These are phyloP conservation scores for Cryptococcus sp. DNA, from an alignment of 1,284 basidiomycete genomes.

Conservation along the genomic window DNA sequence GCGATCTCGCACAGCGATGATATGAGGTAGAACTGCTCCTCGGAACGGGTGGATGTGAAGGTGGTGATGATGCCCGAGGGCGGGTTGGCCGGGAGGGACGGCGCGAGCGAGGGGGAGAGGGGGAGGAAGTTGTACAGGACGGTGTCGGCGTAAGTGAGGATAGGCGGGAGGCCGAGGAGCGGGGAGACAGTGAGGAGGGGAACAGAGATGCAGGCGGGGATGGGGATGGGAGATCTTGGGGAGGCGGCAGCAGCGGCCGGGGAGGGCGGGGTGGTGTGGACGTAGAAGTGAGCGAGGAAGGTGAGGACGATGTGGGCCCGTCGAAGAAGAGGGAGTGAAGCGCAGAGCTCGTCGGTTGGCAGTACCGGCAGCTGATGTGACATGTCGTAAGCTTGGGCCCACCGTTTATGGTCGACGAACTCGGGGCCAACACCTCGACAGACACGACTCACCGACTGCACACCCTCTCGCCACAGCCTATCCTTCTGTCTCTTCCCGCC, in stretches of 20 bases:
- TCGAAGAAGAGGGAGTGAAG: constrained; percentile 66
- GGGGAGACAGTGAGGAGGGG: constrained; percentile 74
- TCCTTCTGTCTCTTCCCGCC: constrained; percentile 56
- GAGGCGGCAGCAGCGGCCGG: constrained; percentile 32
- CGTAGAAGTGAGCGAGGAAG: constrained; percentile 84
- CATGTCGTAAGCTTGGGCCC: not conserved
- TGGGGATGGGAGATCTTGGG: constrained; percentile 22
- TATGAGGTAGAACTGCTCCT: constrained; percentile 83
- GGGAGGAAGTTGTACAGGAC: constrained; percentile 81
- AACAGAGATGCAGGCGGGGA: constrained; percentile 45
- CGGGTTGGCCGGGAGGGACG: constrained; percentile 56
- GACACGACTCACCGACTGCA: constrained; percentile 57
- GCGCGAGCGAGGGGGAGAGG: constrained; percentile 56
- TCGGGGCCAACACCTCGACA: too few relatives aligned
- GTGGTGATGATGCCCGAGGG: constrained; percentile 58
- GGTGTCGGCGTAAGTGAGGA: constrained; percentile 89
- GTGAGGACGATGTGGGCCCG: constrained; percentile 80
- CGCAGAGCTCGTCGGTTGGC: constrained; percentile 54
- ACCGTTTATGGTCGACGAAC: not conserved
- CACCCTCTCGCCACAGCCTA: constrained; percentile 60
- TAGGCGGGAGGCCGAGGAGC: constrained; percentile 77
- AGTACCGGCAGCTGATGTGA: constrained; percentile 62
- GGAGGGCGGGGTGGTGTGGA: constrained; percentile 56
- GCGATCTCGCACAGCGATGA: constrained; percentile 87
- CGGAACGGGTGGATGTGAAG: constrained; percentile 80